These are phyloP conservation scores for Amyloporia xantha DNA, from an alignment of 768 basidiomycete species.

Conservation along the genomic window DNA sequence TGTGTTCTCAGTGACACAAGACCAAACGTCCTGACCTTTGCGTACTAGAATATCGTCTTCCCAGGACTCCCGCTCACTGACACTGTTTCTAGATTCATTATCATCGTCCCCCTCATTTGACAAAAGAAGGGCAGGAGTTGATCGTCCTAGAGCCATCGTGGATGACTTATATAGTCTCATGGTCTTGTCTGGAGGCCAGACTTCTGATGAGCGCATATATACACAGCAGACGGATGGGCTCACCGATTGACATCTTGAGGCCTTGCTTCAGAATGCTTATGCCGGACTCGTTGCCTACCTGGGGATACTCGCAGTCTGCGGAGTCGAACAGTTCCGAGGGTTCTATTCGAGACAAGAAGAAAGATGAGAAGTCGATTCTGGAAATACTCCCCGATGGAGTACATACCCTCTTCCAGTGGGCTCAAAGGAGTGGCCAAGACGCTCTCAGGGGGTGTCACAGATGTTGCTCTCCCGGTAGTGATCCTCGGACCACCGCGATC, in stretches of 20 bases:
- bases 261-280: slow-evolving; percentile 56
- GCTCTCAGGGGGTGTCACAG: slow-evolving; percentile 12
- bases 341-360: slow-evolving; percentile 8
- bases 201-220: too few species aligned
- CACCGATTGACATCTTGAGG: slow-evolving; percentile 71
- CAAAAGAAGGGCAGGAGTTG: slow-evolving; percentile 37
- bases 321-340: slow-evolving; percentile 13
- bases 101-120: slow-evolving; percentile 31
- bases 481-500: slow-evolving; percentile 11
- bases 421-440: slow-evolving; percentile 19
- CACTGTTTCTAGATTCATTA: slow-evolving; percentile 17
- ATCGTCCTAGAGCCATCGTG: slow-evolving; percentile 26
- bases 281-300: slow-evolving; percentile 29
- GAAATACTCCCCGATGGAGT: not conserved
- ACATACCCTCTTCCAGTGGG: slow-evolving; percentile 21
- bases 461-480: slow-evolving; percentile 6
- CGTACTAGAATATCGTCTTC: slow-evolving; percentile 39
- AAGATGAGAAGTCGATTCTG: not conserved
- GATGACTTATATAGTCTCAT: slow-evolving; percentile 63
- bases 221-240: too few species aligned
- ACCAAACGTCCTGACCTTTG: slow-evolving; percentile 41
- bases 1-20: too few species aligned
- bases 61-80: slow-evolving; percentile 37
- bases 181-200: slow-evolving; percentile 76
- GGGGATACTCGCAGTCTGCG: slow-evolving; percentile 8